Base-by-base conservation (phyloP, 768 basidiomycete genomes). In the Hygrocybe coccinea region DNA sequence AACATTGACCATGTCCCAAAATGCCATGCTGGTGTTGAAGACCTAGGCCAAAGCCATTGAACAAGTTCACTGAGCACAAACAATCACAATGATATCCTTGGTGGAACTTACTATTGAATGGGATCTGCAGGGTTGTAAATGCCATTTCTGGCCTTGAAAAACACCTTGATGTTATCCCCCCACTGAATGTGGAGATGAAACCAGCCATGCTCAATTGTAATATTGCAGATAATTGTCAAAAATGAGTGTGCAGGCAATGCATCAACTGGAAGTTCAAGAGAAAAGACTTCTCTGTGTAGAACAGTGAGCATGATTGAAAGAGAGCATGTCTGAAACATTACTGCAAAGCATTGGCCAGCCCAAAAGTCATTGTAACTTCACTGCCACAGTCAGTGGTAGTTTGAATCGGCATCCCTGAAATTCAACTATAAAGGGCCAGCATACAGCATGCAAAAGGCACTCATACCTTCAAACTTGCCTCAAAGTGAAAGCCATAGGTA, bases 341-440 rank as follows among this genome's bases (percentile, higher is more conserved):
- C 72, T 66, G 34, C 0, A 72, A 50, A 0, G 64, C 65, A 51
- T 66, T 69, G 0, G 61, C 63, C 17, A 70, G 54, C n/a, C 58
- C 71, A 61, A 49, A 71, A 8, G 70, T 34, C n/a, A 50, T 21
- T 0, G 56, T 65, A 0, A 66, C 68, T 56, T 72, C 68, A 5
- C 58, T 59, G 1, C 71, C 69, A 56, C 69, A 68, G 56, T 74
- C 70, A 1, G 68, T 71, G 1, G 64, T 69, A 9, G 44, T 63
- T 51, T 72, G 70, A 14, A 72, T 38, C 25, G 70, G 70, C 52
- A 72, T 68, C 3, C 71, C 67, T 73, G 41, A 11, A 10, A 35
- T 15, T 39, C 24, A 37, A 51, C 25, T 52, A 39, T 34, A 38
- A 19, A 35, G 43, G 47, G 45, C 44, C 43, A 15, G 5, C 37